Base-by-base conservation (phyloP, 768 basidiomycete species). In the Leccinum fibrillosum region DNA sequence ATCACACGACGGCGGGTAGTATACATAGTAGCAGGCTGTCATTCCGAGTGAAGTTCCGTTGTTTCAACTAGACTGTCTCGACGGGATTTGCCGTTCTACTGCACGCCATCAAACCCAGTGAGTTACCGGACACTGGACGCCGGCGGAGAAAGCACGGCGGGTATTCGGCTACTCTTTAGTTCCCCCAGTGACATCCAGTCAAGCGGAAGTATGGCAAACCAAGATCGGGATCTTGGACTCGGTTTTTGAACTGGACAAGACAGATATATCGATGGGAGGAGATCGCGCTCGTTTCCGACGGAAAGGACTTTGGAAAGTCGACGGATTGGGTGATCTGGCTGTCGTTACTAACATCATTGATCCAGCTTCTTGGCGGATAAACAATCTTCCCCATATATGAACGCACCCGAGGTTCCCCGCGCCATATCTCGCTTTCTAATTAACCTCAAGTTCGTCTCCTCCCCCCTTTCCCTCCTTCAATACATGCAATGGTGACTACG, bases 401-500 rank as follows among this genome's bases (percentile, higher is more conserved):
- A 54, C 57, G 26, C 44, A 52, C 47, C 53, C 32, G 59, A 44
- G 19, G 30, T 3, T 56, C 65, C 50, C 61, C 60, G 44, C 56
- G 57, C 42, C 56, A 55, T 64, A 69, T 69, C 60, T 58, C 45
- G 15, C 32, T 54, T 53, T 49, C 26, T 35, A 42, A 34, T 12
- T 25, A 34, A 39, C 47, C 44, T 1, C 28, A 26, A 23, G 37
- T 11, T 8, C 19, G n/a, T 45, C 35, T 47, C 60, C 11, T 37
- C 23, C 9, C 44, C 21, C 37, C 11, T n/a, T 44, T n/a, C 5
- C 15, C 30, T 49, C 25, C 49, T 56, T 47, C 34, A 25, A 39
- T 58, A 35, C 34, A 63, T 62, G 61, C 65, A 44, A 74, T 72
- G 71, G 65, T 65, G 26, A 30, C 53, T 47, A 49, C 53, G 21